Conservation (phyloP, 345 rosid genomes). For the Limnanthes douglasii region DNA sequence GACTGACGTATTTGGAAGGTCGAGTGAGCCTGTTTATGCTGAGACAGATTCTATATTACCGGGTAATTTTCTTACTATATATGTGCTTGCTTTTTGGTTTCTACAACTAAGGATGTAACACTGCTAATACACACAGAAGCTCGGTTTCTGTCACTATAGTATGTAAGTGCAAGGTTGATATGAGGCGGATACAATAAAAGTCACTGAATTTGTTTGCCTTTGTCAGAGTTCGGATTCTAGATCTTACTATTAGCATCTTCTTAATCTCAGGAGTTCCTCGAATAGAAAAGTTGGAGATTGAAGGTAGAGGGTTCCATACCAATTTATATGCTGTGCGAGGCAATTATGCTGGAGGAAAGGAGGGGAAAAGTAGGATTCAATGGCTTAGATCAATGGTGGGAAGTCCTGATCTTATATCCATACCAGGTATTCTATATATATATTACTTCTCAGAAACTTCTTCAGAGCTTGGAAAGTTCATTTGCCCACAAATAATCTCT, state of each 20-base stretch:
- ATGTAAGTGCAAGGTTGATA: too few species aligned
- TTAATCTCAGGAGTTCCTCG: slow-evolving; percentile 53
- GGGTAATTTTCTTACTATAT: too few species aligned
- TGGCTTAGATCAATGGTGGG: slow-evolving; percentile 98
- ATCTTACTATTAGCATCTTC: not conserved
- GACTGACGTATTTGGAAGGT: slow-evolving; percentile 87
- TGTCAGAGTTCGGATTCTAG: too few species aligned
- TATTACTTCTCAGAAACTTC: too few species aligned
- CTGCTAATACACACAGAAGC: too few species aligned
- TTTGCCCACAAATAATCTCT: too few species aligned
- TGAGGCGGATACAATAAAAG: too few species aligned
- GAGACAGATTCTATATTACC: slow-evolving; percentile 64
- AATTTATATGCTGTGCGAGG: slow-evolving; percentile 82
- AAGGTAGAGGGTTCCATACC: slow-evolving; percentile 88
- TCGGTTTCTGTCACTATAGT: too few species aligned
- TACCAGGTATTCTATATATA: slow-evolving; percentile 43
- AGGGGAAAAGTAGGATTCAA: slow-evolving; percentile 91
- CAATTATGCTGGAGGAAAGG: slow-evolving; percentile 83
- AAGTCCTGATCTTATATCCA: slow-evolving; percentile 93
- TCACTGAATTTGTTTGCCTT: too few species aligned
- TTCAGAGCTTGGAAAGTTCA: too few species aligned
- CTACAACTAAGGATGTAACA: too few species aligned
- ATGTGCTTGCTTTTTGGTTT: too few species aligned
- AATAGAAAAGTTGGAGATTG: slow-evolving; percentile 87
- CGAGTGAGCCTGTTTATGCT: slow-evolving; percentile 63